phyloP scores from a whole-genome alignment of 169 alveolate species.

The Plasmodium cynomolgi region DNA sequence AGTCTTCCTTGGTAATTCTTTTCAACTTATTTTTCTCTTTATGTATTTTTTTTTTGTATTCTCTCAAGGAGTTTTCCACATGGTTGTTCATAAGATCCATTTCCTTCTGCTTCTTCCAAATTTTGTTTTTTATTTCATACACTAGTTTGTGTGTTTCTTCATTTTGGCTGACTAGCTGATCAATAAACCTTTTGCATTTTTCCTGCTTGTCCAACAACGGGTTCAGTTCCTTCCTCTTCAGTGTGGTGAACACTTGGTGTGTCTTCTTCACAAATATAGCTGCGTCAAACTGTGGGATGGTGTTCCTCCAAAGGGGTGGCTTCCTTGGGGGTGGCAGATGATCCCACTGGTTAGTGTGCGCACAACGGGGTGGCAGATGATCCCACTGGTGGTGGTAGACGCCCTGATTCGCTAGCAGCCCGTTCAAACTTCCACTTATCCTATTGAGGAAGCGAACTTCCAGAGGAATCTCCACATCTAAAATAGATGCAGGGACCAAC shows the following conservation, averaged over 20 bases:
- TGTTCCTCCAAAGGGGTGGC: neutral
- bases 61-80: neutral
- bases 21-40: conserved; percentile 25
- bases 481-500: neutral
- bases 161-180: neutral
- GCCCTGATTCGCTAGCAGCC: neutral
- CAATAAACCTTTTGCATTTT: neutral
- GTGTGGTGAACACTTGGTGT: neutral
- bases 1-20: conserved; percentile 28
- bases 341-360: neutral
- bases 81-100: neutral
- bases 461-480: neutral
- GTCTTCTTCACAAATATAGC: neutral
- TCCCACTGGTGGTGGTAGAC: neutral
- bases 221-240: neutral
- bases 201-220: neutral
- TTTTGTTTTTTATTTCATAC: neutral
- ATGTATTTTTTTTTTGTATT: neutral
- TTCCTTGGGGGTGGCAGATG: neutral
- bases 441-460: neutral
- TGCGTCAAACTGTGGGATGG: neutral
- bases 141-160: neutral
- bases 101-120: neutral
- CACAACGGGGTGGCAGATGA: neutral
- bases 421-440: neutral